Evolutionary conservation across 768 basidiomycete species (phyloP), one percentile per base, ranked within the genome.

Genomic region (Lanmaoa rubissima): DNA sequence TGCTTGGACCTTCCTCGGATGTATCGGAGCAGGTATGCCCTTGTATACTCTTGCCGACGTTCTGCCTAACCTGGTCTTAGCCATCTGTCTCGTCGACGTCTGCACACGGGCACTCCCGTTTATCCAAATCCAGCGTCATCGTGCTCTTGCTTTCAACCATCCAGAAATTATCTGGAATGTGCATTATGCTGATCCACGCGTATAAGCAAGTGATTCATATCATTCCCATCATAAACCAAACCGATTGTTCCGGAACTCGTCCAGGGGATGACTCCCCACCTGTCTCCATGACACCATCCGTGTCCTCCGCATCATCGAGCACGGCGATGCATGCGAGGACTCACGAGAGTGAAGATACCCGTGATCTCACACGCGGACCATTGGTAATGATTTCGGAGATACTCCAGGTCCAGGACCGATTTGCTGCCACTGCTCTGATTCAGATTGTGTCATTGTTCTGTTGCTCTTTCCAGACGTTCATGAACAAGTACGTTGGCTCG

Each of bases 111-210:
- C 65, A n/a, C 43, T 76, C 81, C 19, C 66, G 67, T 32, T 64
- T 73, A 51, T 74, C 78, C 24, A 76, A 85, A 53, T 81, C 87
- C 38, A 75, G 76, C 48, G 68, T 91, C 39, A 75, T 90, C 51
- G 79, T 94, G 44, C 69, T 88, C 59, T 72, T 90, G 19, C 85
- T 95, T 21, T 90, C 92, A 13, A 78, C 85, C 31, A 77, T 93
- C 14, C 90, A 91, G 62, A 76, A 79, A 7, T 69, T 92, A 35
- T 91, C 91, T 0, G 85, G 88, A 10, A 72, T 78, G 38, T 86
- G 85, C 61, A 81, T 92, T 13, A 77, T 83, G 38, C 74, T 92
- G 50, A 83, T 89, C 45, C 81, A 87, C 47, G 75, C 81, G 21
- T 88, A 89, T 75, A 85, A 82, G 68, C 86, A 84, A 61, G 78